A percentile compares a stretch with the other conserved stretches of the same genome.
Conservation (phyloP, 2,329 filamentous ascomycete genomes). For the Arthrinium phaeospermum region DNA sequence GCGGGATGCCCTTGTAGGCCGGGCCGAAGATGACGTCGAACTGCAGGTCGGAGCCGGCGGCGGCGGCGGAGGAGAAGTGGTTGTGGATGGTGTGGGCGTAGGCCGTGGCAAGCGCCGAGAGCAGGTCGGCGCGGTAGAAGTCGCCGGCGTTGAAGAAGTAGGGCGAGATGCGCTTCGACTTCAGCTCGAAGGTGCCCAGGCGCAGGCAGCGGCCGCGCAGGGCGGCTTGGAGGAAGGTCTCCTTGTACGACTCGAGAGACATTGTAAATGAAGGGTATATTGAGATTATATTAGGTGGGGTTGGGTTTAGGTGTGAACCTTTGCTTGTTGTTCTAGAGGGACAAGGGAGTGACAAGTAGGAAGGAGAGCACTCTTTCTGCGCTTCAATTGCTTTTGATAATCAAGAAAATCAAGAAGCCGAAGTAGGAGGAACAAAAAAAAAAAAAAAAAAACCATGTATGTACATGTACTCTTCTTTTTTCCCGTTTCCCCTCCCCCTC, state of each 20-base stretch:
- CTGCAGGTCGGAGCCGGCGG: conserved; percentile 40
- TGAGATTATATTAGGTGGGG: background rate
- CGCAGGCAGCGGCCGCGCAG: conserved; percentile 73
- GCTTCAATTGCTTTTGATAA: background rate
- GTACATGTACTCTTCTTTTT: background rate
- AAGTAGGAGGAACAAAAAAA: background rate
- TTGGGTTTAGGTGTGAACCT: background rate
- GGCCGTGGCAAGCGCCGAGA: conserved; percentile 78
- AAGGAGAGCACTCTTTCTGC: background rate
- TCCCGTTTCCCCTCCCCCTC: background rate
- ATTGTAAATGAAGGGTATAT: conserved; percentile 36
- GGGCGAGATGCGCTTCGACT: conserved; percentile 88
- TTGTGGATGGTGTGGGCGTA: conserved; percentile 73
- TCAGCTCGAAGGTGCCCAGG: conserved; percentile 86
- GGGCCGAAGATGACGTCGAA: conserved; percentile 93
- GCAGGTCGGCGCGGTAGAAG: conserved; percentile 82
- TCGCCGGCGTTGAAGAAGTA: conserved; percentile 98
- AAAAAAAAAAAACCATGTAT: background rate
- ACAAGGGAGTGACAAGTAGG: background rate
- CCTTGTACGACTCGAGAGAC: conserved; percentile 69
- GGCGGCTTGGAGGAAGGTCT: conserved; percentile 72
- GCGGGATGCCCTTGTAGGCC: conserved; percentile 95
- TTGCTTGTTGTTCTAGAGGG: background rate
- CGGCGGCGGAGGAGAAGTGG: conserved; percentile 32
- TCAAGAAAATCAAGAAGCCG: background rate